phyloP scores from a whole-genome alignment of 805 yeast genomes.

The Candida fluviatilis region DNA sequence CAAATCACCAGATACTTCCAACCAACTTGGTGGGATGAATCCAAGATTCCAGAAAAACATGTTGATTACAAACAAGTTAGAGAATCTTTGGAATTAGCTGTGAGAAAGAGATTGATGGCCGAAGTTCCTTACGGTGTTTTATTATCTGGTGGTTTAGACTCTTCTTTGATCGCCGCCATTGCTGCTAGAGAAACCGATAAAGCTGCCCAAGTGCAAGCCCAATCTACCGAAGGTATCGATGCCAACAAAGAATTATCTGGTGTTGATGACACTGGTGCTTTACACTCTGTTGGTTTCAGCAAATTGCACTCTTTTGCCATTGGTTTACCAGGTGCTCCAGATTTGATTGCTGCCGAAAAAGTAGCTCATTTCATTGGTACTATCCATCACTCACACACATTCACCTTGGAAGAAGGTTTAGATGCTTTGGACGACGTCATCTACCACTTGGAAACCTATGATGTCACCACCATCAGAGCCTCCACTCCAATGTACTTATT shows the following conservation, averaged over 20 bases:
- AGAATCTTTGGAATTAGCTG: slow-evolving; percentile 85
- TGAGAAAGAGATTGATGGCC: slow-evolving; percentile 98
- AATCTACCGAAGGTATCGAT: slow-evolving; percentile 45
- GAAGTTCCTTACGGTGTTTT: slow-evolving; percentile 99
- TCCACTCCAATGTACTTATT: slow-evolving; percentile 98
- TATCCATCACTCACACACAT: slow-evolving; percentile 95
- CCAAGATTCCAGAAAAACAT: slow-evolving; percentile 67
- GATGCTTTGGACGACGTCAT: slow-evolving; percentile 95
- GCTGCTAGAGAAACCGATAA: slow-evolving; percentile 93
- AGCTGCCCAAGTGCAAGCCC: slow-evolving; percentile 44
- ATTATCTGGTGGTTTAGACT: slow-evolving; percentile 95
- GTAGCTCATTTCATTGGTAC: slow-evolving; percentile 97
- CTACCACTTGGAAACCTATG: slow-evolving; percentile 93
- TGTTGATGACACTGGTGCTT: slow-evolving; percentile 82
- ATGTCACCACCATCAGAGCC: slow-evolving; percentile 98
- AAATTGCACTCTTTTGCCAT: slow-evolving; percentile 93
- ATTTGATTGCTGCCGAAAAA: slow-evolving; percentile 90
- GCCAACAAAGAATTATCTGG: slow-evolving; percentile 80
- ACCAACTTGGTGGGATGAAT: slow-evolving; percentile 93
- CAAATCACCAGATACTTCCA: slow-evolving; percentile 80
- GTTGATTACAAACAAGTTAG: slow-evolving; percentile 72
- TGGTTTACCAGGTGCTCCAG: slow-evolving; percentile 98
- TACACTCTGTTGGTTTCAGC: slow-evolving; percentile 73
- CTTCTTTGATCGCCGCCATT: slow-evolving; percentile 92
- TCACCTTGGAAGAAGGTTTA: slow-evolving; percentile 94